Base-by-base conservation (phyloP, 139 green algal species). In the Zygnema cylindricum region DNA sequence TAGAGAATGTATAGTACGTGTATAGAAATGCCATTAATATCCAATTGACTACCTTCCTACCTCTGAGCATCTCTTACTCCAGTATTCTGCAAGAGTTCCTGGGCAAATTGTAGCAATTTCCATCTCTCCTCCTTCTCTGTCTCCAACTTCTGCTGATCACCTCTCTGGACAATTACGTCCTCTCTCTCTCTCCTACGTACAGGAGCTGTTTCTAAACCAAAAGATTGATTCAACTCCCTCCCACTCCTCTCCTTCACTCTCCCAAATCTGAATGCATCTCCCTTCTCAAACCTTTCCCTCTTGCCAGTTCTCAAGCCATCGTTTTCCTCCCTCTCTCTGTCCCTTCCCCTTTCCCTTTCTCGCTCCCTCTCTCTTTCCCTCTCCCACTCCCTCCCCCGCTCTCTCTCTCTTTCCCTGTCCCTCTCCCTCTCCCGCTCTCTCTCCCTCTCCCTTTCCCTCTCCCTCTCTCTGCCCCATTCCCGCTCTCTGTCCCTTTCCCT, bases 371-470 rank as follows among this genome's bases (percentile, higher is more conserved):
- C 71, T 55, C 71, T 85, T 76, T 43, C 36, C 36, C 49, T 43
- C 35, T 85, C 77, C 16, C 33, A n/a, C 49, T 43, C 33, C 83
- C 77, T 55, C 35, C 83, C 49, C 11, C 35, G 7, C 71, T 39
- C 71, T 77, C 71, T 43, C 33, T 77, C 36, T 43, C 71, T 75
- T 16, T 55, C 36, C 83, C 36, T 43, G 7, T 77, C 36, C 16
- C 71, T 77, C 36, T 85, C 42, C 83, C 36, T 85, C 49, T 85
- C 71, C 16, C 77, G 82, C 36, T 85, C 49, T 77, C 71, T 85
- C 49, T 77, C 71, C 83, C 49, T 77, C 36, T 85, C 77, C 16
- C 36, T 85, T 55, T 75, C 36, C 16, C 49, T 85, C 71, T 85
- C 77, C 83, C 71, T 85, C 77, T 85, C 40, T 77, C 49, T 77